phyloP scores from a whole-genome alignment of 208 protist species.

The Novymonas esmeraldas region DNA sequence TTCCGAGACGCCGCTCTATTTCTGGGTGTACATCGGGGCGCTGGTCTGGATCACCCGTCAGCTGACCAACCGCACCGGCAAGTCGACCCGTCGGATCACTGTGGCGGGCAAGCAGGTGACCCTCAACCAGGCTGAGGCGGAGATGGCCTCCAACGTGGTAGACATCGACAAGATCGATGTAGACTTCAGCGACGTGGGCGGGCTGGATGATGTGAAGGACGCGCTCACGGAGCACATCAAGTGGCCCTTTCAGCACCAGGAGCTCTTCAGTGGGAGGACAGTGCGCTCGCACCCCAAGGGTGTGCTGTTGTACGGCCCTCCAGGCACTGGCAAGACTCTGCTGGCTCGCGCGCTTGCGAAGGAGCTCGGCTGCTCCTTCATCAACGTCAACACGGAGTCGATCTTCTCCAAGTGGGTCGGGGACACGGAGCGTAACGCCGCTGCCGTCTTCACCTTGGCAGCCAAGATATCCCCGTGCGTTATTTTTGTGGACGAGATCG shows the following conservation, averaged over 20 bases:
- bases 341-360: conserved; percentile 99
- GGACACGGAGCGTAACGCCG: conserved; percentile 97
- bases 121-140: conserved; percentile 67
- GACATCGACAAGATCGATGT: conserved; percentile 69
- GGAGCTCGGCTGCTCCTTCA: conserved; percentile 98
- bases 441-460: conserved; percentile 89
- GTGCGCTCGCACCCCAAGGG: conserved; percentile 98
- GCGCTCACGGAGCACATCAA: conserved; percentile 81
- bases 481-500: conserved; percentile 94
- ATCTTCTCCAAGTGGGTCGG: conserved; percentile 94
- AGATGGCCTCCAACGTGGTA: conserved; percentile 65
- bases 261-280: conserved; percentile 74
- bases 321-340: conserved; percentile 99
- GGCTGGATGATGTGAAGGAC: conserved; percentile 79
- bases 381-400: conserved; percentile 95
- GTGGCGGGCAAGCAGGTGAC: conserved; percentile 46
- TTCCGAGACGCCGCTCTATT: conserved; percentile 55
- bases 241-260: conserved; percentile 83
- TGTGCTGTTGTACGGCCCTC: conserved; percentile 99
- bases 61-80: conserved; percentile 50
- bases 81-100: conserved; percentile 44
- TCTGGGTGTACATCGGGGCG: conserved; percentile 74
- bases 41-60: conserved; percentile 55
- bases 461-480: conserved; percentile 82
- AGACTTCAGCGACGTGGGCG: conserved; percentile 69